Evolutionary conservation across 495 filamentous ascomycete genomes (phyloP), one percentile per base, ranked within the genome.

Genomic region (Aeminium ludgeri): DNA sequence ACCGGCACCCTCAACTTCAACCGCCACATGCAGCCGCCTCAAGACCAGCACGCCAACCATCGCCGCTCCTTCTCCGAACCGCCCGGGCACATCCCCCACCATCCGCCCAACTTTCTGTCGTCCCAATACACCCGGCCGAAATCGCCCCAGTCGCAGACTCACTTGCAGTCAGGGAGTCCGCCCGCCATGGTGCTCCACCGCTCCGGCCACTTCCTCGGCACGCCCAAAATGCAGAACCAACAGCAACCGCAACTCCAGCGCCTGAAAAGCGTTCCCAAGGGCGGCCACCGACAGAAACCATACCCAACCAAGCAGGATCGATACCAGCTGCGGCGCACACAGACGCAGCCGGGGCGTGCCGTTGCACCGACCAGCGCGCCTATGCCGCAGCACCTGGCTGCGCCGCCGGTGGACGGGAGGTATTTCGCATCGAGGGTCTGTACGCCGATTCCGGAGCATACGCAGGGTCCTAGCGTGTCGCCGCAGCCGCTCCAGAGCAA

Each of bases 31-130:
- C 29, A 36, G 19, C 32, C 15, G 7, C 13, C 38, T 15, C 38
- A 6, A 18, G 25, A 34, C 38, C 37, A 34, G 30, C 33, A 41
- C 23, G 6, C 28, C 12, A 23, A 31, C 38, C 34, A 36, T 20
- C 38, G 29, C 3, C 48, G 48, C 29, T 51, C 48, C 15, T 23
- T 43, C 29, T 51, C 44, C 35, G 43, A 51, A 20, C 48, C 48
- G 19, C 47, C 43, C 2, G 43, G 23, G 17, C 37, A 20, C 3
- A 28, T 32, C 18, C 33, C 40, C 11, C 6, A 38, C 4, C 39
- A 42, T 11, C 7, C n/a, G 8, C 8, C 23, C 23, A 8, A 25
- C 23, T 25, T 25, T 8, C 3, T 25, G 4, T 8, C 23, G 8
- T 25, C 8, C 23, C 23, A 25, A 25, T 4, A 25, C 23, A 25